Evolutionary conservation across 2,329 filamentous ascomycete species (phyloP), one percentile per base, ranked within the genome.

Genomic region (Gnomoniopsis sp.): DNA sequence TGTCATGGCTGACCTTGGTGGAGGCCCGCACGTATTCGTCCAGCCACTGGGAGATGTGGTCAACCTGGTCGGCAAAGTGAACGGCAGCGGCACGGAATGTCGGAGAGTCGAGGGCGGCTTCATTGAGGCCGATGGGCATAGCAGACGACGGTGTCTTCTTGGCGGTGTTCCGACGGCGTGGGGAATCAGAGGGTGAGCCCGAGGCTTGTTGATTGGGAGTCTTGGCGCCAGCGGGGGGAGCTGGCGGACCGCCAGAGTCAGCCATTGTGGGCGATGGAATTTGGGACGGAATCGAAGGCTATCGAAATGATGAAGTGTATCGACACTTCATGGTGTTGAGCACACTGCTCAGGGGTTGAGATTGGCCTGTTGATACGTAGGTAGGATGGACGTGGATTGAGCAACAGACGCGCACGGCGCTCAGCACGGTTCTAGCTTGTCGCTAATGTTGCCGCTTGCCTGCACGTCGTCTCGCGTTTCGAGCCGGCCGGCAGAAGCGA

Each of bases 101-200:
- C 26, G 95, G 95, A 43, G 93, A 97, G 75, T 99, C 95, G 77
- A 98, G 89, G 21, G 92, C 90, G 53, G 95, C 95, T 82, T 99
- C 95, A 76, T 93, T 95, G 66, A 98, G 83, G 62, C 88, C 87
- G 38, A 98, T 93, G 48, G 95, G 91, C 59, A 85, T 79, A 34
- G 77, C 75, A 38, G 79, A 75, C 62, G 71, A 73, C n/a, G 66
- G 55, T 47, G 65, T 62, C 38, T 55, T 48, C 15, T 30, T 34
- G 30, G 57, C 26, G 52, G 17, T 26, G 38, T 33, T 41, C 17
- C 10, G 6, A 4, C 22, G 34, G 36, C 15, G 53, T 7, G 46
- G 19, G 44, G 43, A n/a, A 6, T 41, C 6, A 3, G 12, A 15
- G 38, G 38, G 38, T 6, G 38, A 41, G 38, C 4, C n/a, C n/a